Base-by-base conservation (phyloP, 1,284 basidiomycete species). In the Hemileia vastatrix region DNA sequence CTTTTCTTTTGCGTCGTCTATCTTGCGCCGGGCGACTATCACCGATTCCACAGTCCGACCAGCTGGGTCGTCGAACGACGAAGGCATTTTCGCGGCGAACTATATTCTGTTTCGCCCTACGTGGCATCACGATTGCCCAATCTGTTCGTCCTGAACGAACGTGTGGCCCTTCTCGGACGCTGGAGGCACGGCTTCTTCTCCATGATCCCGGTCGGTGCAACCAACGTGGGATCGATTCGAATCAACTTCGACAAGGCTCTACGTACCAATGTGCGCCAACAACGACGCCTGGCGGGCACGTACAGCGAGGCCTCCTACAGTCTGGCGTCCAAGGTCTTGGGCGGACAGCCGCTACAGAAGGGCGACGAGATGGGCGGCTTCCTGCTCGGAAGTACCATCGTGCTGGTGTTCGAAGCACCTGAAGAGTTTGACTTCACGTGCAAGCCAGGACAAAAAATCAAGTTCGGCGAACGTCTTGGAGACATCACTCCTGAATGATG, bases 291-390 rank as follows among this genome's bases (percentile, higher is more conserved):
- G n/a, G n/a, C 88, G 0, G 92, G 93, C 21, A 91, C 91, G 0
- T 97, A 89, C 77, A 84, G 84, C 5, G 94, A 97, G 77, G 94
- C 93, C 0, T 86, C 88, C 21, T 96, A 96, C 77, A 83, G 84
- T 1, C 82, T 81, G 5, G 92, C 91, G 0, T 90, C 87, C 0
- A 78, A 83, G 0, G 77, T 97, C 31, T 81, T 98, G 43, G 83
- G 85, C 44, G 94, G 94, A 0, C 92, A 97, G 75, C 94, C 93
- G 2, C 80, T 97, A 48, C 80, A 79, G 0, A 81, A 86, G 1
- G 93, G 89, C 1, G 88, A 96, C 73, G 93, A 98, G 79, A 92
- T 97, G 88, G 94, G 94, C 53, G 93, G 93, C 0, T 98, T 98
- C 80, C 86, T 86, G 72, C 81, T 98, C 1, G 94, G 94, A 1